phyloP scores from a whole-genome alignment of 73 alveolate genomes.

The Vitrella brassicaformis region DNA sequence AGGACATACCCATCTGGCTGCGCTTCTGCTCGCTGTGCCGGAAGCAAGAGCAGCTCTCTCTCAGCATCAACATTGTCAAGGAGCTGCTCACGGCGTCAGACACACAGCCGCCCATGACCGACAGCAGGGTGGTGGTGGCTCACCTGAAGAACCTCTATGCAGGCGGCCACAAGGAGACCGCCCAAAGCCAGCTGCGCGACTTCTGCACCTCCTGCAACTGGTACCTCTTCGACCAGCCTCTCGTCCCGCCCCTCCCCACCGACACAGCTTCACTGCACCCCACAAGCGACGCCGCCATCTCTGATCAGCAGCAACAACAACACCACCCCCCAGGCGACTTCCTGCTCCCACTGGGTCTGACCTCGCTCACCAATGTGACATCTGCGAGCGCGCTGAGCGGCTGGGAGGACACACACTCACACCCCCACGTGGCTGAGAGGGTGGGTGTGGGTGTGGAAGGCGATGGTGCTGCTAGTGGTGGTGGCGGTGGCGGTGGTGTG shows the following conservation, averaged over 20 bases:
- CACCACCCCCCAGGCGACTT: no score
- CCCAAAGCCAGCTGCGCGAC: neutral
- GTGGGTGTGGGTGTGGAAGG: neutral
- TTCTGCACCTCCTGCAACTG: neutral
- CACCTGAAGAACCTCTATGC: neutral
- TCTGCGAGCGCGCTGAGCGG: no score
- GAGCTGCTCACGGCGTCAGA: neutral
- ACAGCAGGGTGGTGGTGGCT: neutral
- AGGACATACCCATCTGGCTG: conserved; percentile 19
- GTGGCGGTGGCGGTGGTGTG: neutral
- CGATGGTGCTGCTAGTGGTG: neutral
- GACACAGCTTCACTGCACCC: no score
- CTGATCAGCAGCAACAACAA: no score
- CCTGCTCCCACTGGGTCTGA: no score
- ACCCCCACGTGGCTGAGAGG: neutral
- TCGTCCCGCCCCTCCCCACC: no score
- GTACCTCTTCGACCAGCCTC: no score
- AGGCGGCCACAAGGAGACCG: neutral
- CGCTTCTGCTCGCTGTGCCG: neutral
- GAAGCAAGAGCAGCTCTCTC: neutral
- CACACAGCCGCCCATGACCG: no score
- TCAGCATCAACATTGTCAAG: neutral
- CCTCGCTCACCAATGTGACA: no score
- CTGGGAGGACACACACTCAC: no score
- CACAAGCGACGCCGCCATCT: no score